A percentile compares a stretch with the other conserved stretches of the same genome.
Evolutionary conservation across 2,329 filamentous ascomycete species (phyloP).

Genomic region (Arthrobotrys sphaeroides): DNA sequence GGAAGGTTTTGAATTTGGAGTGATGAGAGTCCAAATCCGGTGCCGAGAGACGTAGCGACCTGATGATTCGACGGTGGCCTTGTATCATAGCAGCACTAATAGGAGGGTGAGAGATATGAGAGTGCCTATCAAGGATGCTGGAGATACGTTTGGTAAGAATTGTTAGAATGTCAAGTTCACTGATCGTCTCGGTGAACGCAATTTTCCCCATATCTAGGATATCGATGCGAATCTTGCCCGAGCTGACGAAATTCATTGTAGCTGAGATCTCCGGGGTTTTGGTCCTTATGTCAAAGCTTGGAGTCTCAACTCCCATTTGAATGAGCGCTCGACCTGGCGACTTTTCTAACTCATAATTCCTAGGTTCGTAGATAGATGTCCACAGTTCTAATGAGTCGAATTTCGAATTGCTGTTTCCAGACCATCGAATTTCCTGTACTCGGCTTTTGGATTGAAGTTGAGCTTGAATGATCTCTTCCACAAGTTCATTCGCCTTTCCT

Average conservation of each 20-base stretch:
- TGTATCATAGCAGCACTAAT: conserved; percentile 49
- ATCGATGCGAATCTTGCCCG: conserved; percentile 48
- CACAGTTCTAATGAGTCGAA: conserved; percentile 50
- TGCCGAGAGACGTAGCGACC: conserved; percentile 33
- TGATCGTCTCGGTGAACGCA: conserved; percentile 43
- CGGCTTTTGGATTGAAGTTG: conserved; percentile 73
- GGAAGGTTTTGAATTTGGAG: conserved; percentile 49
- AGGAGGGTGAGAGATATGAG: conserved; percentile 37
- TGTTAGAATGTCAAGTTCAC: conserved; percentile 42
- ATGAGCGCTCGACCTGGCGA: conserved; percentile 32
- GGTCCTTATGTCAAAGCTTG: conserved; percentile 40
- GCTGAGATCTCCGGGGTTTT: conserved; percentile 44
- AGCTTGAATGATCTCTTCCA: conserved; percentile 87
- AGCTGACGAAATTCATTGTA: conserved; percentile 42
- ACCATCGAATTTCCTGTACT: conserved; percentile 46
- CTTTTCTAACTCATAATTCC: conserved; percentile 42
- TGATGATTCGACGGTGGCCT: conserved; percentile 48
- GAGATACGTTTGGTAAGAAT: conserved; percentile 48
- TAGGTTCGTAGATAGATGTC: conserved; percentile 48
- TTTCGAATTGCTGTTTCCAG: conserved; percentile 48
- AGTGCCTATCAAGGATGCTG: conserved; percentile 44
- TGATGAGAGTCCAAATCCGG: conserved; percentile 32
- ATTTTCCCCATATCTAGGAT: conserved; percentile 51
- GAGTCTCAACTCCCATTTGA: conserved; percentile 35
- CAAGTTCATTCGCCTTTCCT: conserved; percentile 77